These are phyloP conservation scores for Hordeum marinum DNA, from an alignment of 176 grass and related monocot species.

Conservation along the genomic window DNA sequence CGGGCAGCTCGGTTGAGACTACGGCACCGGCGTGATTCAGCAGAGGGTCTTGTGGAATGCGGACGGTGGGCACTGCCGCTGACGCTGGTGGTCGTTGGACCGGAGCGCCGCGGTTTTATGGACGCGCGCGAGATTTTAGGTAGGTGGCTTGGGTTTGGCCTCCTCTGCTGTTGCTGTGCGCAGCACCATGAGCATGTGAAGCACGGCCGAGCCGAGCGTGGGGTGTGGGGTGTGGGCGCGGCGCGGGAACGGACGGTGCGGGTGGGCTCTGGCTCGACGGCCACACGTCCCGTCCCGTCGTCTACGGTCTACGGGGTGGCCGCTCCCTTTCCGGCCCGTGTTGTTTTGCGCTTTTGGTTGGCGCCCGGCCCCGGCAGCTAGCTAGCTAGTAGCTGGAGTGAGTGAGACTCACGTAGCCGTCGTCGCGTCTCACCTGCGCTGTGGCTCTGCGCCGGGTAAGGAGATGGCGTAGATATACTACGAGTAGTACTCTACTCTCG, in stretches of 20 bases:
- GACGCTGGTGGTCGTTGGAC: not conserved
- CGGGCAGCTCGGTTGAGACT: no score
- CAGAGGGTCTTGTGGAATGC: not conserved
- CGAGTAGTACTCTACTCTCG: no score
- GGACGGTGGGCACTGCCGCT: not conserved
- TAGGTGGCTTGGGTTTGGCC: not conserved
- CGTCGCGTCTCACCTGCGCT: no score
- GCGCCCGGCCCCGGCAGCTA: not conserved
- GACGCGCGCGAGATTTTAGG: not conserved
- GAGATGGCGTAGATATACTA: no score
- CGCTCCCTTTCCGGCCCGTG: not conserved
- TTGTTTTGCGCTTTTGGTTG: not conserved
- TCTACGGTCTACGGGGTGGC: not conserved
- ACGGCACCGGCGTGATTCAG: no score
- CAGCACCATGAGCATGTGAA: not conserved
- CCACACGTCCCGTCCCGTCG: not conserved
- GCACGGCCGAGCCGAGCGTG: not conserved
- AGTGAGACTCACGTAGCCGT: no score
- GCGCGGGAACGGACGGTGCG: not conserved
- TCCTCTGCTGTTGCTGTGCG: not conserved
- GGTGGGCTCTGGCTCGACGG: not conserved
- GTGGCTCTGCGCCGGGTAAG: no score
- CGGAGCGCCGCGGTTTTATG: not conserved
- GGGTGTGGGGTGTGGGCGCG: not conserved
- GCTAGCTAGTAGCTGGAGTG: no score